These are phyloP conservation scores for Hansenula sp. DNA, from an alignment of 1,139 yeast genomes.

Conservation along the genomic window DNA sequence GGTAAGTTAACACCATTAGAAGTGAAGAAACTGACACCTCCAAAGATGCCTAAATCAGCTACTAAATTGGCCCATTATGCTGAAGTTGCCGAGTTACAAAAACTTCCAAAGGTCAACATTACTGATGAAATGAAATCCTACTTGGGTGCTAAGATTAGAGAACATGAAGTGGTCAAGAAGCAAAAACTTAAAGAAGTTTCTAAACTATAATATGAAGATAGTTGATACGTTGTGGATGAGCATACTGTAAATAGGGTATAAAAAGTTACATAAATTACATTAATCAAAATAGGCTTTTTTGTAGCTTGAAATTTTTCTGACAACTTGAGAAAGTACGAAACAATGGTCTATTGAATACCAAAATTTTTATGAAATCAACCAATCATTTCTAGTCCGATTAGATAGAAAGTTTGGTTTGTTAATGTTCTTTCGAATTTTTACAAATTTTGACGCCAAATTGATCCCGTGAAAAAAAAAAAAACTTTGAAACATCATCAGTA, in stretches of 20 bases:
- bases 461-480: too few species aligned
- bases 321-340: too few species aligned
- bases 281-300: neutral
- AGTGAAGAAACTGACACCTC: constrained; percentile 60
- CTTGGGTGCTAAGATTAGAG: constrained; percentile 68
- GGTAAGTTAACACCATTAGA: constrained; percentile 56
- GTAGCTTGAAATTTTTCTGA: too few species aligned
- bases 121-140: constrained; percentile 64
- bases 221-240: neutral
- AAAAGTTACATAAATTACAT: neutral
- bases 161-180: constrained; percentile 32
- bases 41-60: constrained; percentile 74
- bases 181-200: constrained; percentile 26
- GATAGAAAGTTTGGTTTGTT: too few species aligned
- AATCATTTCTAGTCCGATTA: too few species aligned
- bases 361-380: too few species aligned
- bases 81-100: constrained; percentile 48
- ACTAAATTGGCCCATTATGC: constrained; percentile 49
- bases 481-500: too few species aligned
- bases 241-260: neutral
- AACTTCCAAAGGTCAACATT: constrained; percentile 45
- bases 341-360: too few species aligned
- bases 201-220: neutral
- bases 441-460: too few species aligned
- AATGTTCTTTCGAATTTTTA: too few species aligned